Evolutionary conservation across 441 rosid species (phyloP).

Genomic region (Pelargonium myrrhifolium): DNA sequence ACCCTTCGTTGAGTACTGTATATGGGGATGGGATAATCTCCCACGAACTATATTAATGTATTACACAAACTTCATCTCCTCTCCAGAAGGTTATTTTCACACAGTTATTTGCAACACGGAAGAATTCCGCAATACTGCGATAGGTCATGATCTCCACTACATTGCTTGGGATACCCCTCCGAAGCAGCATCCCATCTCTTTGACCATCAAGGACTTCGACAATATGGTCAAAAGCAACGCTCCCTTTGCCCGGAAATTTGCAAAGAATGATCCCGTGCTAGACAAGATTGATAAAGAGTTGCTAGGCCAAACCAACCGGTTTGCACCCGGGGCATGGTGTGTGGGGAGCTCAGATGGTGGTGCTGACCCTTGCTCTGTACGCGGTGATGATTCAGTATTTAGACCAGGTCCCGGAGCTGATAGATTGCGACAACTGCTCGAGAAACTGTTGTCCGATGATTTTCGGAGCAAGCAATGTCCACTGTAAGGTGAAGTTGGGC

Average conservation of each 20-base stretch:
- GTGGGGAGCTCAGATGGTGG: constrained; percentile 53
- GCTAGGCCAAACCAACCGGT: constrained; percentile 52
- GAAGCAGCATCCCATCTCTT: constrained; percentile 71
- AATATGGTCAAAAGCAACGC: constrained; percentile 76
- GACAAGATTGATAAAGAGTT: constrained; percentile 85
- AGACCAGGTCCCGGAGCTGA: constrained; percentile 74
- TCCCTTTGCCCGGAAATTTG: constrained; percentile 82
- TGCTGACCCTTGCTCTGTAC: constrained; percentile 56
- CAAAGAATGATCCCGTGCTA: constrained; percentile 58
- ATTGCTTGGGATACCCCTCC: constrained; percentile 97
- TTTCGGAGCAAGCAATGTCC: constrained; percentile 53
- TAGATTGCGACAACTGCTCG: constrained; percentile 57
- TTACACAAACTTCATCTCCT: constrained; percentile 76
- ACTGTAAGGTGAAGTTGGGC: constrained; percentile 22
- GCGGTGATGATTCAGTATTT: constrained; percentile 54
- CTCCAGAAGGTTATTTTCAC: constrained; percentile 94
- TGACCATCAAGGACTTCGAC: constrained; percentile 60
- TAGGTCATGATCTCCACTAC: constrained; percentile 82
- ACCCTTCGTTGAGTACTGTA: constrained; percentile 64
- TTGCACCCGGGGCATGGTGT: constrained; percentile 90
- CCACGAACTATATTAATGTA: constrained; percentile 82
- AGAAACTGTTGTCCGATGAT: constrained; percentile 50
- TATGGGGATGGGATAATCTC: constrained; percentile 85
- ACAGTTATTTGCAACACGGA: constrained; percentile 72
- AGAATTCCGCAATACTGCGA: constrained; percentile 48